Percentiles rank a stretch among this genome's conserved stretches.
phyloP scores from a whole-genome alignment of 192 early-diverging fungal species.

The Entomortierella chlamydospora region DNA sequence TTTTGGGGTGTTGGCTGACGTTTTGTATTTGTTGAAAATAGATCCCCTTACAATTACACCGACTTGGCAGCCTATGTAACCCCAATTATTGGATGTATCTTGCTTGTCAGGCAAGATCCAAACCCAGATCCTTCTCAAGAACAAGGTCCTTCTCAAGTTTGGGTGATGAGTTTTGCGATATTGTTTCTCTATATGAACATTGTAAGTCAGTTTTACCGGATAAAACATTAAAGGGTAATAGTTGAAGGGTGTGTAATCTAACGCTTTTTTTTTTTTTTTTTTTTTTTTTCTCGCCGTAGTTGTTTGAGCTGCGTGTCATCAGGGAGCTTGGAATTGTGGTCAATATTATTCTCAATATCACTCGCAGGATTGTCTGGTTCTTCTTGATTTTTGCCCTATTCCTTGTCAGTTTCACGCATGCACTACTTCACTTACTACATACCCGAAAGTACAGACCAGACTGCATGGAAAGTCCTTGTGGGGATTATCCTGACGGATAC shows the following conservation, averaged over 20 bases:
- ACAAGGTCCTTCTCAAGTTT: constrained; percentile 18
- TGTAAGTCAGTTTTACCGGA: too few relatives aligned
- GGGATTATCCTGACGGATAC: constrained; percentile 2
- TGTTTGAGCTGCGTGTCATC: constrained; percentile 45
- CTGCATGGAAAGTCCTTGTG: not conserved
- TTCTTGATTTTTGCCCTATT: constrained; percentile 39
- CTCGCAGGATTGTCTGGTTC: constrained; percentile 41
- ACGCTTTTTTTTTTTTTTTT: not conserved
- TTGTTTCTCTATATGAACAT: constrained; percentile 41
- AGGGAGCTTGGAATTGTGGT: constrained; percentile 44
- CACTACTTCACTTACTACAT: constrained; percentile 38
- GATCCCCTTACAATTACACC: constrained; percentile 43
- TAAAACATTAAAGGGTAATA: too few relatives aligned
- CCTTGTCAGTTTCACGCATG: constrained; percentile 39
- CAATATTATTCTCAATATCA: constrained; percentile 49
- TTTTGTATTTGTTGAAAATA: not conserved
- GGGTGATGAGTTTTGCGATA: constrained; percentile 44
- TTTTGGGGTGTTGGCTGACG: too few relatives aligned
- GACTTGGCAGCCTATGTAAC: constrained; percentile 26
- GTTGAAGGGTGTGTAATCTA: too few relatives aligned
- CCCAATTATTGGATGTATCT: constrained; percentile 25
- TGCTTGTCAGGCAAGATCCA: constrained; percentile 10
- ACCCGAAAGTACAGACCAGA: not conserved
- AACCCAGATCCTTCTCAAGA: not conserved
- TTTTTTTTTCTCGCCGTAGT: constrained; percentile 1